Percentiles rank a stretch among this genome's conserved stretches.
phyloP scores from a whole-genome alignment of 2,329 filamentous ascomycete genomes.

The Rutstroemia sydowiana region DNA sequence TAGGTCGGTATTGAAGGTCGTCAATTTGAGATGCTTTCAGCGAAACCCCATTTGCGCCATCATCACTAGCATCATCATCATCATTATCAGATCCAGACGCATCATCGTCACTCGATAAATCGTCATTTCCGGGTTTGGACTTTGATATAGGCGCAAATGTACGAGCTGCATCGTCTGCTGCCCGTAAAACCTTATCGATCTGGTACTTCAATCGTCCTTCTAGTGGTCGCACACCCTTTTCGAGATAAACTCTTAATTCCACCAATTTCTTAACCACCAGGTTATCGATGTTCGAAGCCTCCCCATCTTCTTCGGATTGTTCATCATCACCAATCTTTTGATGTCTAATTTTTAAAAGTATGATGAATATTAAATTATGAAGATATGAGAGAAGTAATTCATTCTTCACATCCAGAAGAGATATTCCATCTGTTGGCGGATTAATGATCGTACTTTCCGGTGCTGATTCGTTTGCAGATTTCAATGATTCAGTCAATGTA shows the following conservation, averaged over 20 bases:
- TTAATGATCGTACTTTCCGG: conserved; percentile 56
- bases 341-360: conserved; percentile 71
- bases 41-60: conserved; percentile 18
- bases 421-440: conserved; percentile 80
- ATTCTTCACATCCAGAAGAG: conserved; percentile 90
- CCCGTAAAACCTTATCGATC: conserved; percentile 87
- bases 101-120: conserved; percentile 15
- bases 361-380: conserved; percentile 85
- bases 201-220: conserved; percentile 91
- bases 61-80: conserved; percentile 31
- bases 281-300: conserved; percentile 44
- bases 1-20: conserved; percentile 56
- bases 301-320: conserved; percentile 29
- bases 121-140: background rate
- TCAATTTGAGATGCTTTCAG: conserved; percentile 37
- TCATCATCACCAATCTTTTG: conserved; percentile 29
- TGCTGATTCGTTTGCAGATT: conserved; percentile 56
- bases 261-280: conserved; percentile 79
- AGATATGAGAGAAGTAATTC: conserved; percentile 95
- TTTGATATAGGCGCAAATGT: conserved; percentile 6
- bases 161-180: conserved; percentile 55
- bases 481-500: conserved; percentile 49
- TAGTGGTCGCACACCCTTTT: conserved; percentile 83
- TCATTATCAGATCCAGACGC: conserved; percentile 29
- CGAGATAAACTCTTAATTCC: conserved; percentile 84